Conservation (phyloP, 1,284 basidiomycete genomes). For the Sporisorium scitamineum region DNA sequence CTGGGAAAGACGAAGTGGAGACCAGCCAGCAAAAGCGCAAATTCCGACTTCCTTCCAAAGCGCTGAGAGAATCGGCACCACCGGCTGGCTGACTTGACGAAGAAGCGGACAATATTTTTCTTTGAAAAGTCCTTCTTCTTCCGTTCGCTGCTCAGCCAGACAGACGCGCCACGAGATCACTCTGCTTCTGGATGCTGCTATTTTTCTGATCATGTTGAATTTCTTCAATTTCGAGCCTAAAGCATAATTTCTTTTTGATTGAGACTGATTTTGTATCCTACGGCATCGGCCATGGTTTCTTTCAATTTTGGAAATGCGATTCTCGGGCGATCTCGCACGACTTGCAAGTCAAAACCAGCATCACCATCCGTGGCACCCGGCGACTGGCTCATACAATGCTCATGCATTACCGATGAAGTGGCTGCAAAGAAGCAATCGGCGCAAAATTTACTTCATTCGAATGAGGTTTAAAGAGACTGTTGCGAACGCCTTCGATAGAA, state of each 20-base stretch:
- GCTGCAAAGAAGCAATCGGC: not conserved
- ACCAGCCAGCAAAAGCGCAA: not conserved
- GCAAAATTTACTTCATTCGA: not conserved
- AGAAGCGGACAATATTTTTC: conserved; percentile 14
- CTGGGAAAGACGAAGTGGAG: not conserved
- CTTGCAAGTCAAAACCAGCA: not conserved
- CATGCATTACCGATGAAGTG: not conserved
- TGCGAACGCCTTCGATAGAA: not conserved
- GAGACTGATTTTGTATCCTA: not conserved
- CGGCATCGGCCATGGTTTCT: not conserved
- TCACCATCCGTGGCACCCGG: conserved; percentile 3
- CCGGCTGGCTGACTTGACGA: conserved; percentile 10
- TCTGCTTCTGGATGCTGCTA: conserved; percentile 11
- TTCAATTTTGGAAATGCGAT: not conserved
- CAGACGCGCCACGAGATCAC: conserved; percentile 44
- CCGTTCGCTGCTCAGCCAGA: not conserved
- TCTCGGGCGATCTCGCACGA: conserved; percentile 4
- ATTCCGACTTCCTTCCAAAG: conserved; percentile 28
- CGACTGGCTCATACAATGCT: not conserved
- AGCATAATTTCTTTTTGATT: conserved; percentile 22
- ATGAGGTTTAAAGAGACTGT: not conserved
- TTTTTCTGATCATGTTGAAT: not conserved
- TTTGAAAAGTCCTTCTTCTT: not conserved
- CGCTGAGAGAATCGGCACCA: not conserved
- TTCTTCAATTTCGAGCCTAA: not conserved